These are phyloP conservation scores for Cercospora sp. DNA, from an alignment of 2,329 filamentous ascomycete genomes.

Conservation along the genomic window DNA sequence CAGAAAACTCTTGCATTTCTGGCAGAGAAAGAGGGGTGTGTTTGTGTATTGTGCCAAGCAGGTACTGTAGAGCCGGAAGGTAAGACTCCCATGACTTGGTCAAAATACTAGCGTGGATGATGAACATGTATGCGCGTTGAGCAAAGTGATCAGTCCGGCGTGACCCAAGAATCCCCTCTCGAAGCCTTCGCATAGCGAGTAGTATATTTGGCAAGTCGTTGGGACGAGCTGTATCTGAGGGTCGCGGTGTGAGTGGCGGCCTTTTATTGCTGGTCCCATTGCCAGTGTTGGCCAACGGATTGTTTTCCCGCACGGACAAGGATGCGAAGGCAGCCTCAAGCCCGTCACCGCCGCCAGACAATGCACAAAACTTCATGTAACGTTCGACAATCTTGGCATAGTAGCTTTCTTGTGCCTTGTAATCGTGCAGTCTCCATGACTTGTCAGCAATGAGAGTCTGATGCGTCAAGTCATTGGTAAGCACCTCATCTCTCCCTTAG, in stretches of 20 bases:
- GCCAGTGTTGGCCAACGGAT: neutral
- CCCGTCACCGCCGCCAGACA: conserved; percentile 67
- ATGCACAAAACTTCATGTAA: conserved; percentile 85
- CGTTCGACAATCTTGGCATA: conserved; percentile 84
- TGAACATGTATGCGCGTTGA: conserved; percentile 87
- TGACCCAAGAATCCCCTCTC: conserved; percentile 82
- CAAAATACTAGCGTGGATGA: conserved; percentile 79
- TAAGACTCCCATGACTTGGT: conserved; percentile 84
- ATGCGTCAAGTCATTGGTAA: neutral
- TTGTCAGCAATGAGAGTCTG: conserved; percentile 14
- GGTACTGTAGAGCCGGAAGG: conserved; percentile 78
- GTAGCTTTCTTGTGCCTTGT: conserved; percentile 78
- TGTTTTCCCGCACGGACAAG: conserved; percentile 47
- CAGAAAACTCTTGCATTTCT: conserved; percentile 75
- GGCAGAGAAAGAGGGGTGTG: conserved; percentile 64
- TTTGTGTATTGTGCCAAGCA: conserved; percentile 71
- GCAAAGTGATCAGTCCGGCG: conserved; percentile 77
- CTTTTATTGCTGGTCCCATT: conserved; percentile 8
- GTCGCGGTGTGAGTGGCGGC: conserved; percentile 21
- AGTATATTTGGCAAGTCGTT: conserved; percentile 73
- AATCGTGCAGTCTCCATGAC: conserved; percentile 52
- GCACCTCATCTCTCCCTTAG: conserved; percentile 86
- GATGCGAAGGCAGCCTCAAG: conserved; percentile 74
- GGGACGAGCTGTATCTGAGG: conserved; percentile 46
- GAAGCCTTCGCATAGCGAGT: conserved; percentile 82